A percentile compares a stretch with the other conserved stretches of the same genome.
phyloP scores from a whole-genome alignment of 208 protist species.

The Tritrichomonas foetus region DNA sequence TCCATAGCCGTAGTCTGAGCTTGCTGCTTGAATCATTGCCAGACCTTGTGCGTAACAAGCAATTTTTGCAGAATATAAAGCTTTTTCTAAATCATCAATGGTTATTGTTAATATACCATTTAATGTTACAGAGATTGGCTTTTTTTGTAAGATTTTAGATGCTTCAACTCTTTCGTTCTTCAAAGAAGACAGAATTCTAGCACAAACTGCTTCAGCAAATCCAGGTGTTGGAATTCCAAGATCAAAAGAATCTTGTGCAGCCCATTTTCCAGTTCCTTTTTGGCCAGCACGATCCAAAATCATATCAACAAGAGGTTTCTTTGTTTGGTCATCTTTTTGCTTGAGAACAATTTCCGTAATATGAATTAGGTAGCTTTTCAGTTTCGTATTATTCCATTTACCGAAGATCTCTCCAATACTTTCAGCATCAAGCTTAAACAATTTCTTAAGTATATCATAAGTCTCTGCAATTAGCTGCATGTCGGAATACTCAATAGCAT shows the following conservation, averaged over 20 bases:
- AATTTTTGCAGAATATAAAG: slow-evolving; percentile 69
- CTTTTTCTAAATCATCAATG: not conserved
- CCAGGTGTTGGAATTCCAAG: slow-evolving; percentile 44
- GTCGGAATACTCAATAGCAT: slow-evolving; percentile 97
- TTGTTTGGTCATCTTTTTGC: slow-evolving; percentile 69
- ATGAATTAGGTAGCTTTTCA: slow-evolving; percentile 92
- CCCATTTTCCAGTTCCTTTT: slow-evolving; percentile 95
- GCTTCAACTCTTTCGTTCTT: slow-evolving; percentile 75
- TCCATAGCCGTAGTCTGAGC: slow-evolving; percentile 59
- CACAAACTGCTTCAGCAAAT: slow-evolving; percentile 52
- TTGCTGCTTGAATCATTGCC: slow-evolving; percentile 58
- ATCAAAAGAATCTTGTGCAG: slow-evolving; percentile 70
- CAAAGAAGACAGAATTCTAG: slow-evolving; percentile 64
- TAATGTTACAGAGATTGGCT: not conserved
- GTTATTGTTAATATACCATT: not conserved
- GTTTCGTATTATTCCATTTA: slow-evolving; percentile 74
- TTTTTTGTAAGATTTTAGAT: slow-evolving; percentile 42
- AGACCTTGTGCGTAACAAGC: slow-evolving; percentile 71
- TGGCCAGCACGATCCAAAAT: slow-evolving; percentile 87
- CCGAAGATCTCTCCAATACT: slow-evolving; percentile 77
- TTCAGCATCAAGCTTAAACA: slow-evolving; percentile 73
- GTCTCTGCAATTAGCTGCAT: slow-evolving; percentile 91
- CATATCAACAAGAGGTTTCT: slow-evolving; percentile 72
- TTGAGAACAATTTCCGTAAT: slow-evolving; percentile 85
- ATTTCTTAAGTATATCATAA: slow-evolving; percentile 77